Evolutionary conservation across 2,329 filamentous ascomycete species (phyloP).

Genomic region (Onygenales sp.): DNA sequence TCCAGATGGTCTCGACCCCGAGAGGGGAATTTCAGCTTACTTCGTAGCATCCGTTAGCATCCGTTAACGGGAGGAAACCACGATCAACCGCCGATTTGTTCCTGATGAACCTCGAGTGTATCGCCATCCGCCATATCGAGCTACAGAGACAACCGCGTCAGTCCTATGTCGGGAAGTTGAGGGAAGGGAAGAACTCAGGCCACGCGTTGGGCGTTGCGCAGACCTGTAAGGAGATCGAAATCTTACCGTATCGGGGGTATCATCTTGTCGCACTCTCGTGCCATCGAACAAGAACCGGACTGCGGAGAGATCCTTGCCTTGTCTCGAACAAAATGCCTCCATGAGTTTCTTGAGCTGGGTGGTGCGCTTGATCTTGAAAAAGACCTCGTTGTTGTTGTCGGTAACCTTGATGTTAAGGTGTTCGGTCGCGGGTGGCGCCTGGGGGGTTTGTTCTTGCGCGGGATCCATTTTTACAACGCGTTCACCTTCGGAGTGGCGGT

Average conservation of each 20-base stretch:
- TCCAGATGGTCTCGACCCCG: too few relatives aligned
- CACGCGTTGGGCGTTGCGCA: neutral
- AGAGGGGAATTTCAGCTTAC: neutral
- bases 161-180: neutral
- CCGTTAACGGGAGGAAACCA: too few relatives aligned
- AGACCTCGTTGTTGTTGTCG: constrained; percentile 98
- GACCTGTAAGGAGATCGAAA: constrained; percentile 16
- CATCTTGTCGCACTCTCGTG: constrained; percentile 76
- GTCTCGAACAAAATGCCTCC: constrained; percentile 93
- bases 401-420: constrained; percentile 99
- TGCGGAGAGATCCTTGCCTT: constrained; percentile 74
- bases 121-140: constrained; percentile 96
- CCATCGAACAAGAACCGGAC: constrained; percentile 96
- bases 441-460: neutral
- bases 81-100: constrained; percentile 73
- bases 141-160: constrained; percentile 37
- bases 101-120: constrained; percentile 93
- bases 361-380: constrained; percentile 98
- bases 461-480: too few relatives aligned
- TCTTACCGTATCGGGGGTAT: constrained; percentile 84
- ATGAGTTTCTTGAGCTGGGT: constrained; percentile 96
- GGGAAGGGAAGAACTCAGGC: constrained; percentile 1
- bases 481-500: too few relatives aligned
- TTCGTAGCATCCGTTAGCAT: too few relatives aligned
- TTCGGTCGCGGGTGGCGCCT: constrained; percentile 45